These are phyloP conservation scores for Aspergillus puulaauensis DNA, from an alignment of 2,329 filamentous ascomycete genomes.

Conservation along the genomic window DNA sequence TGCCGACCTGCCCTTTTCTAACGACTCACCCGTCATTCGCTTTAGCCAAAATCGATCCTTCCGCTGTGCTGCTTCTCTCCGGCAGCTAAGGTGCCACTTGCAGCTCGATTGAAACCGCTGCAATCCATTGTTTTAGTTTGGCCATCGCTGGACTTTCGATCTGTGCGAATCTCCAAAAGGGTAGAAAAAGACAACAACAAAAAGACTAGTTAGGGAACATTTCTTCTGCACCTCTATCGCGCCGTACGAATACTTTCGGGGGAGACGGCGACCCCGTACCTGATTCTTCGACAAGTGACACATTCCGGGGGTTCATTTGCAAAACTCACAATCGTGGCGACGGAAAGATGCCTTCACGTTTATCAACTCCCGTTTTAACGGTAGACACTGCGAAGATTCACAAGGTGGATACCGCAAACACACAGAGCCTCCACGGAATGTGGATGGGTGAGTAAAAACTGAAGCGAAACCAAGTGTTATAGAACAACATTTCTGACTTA, in stretches of 20 bases:
- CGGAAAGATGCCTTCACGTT: constrained; percentile 72
- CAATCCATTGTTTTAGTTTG: constrained; percentile 17
- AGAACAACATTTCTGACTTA: constrained; percentile 22
- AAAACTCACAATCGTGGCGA: constrained; percentile 24
- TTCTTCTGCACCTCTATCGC: constrained; percentile 26
- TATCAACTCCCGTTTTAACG: constrained; percentile 83
- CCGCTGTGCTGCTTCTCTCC: constrained; percentile 16
- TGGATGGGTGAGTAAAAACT: constrained; percentile 75
- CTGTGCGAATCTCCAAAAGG: constrained; percentile 5
- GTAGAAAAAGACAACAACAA: not conserved
- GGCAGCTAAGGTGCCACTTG: constrained; percentile 19
- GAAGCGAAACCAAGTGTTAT: not conserved
- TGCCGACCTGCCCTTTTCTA: not conserved
- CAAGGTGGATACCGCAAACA: constrained; percentile 90
- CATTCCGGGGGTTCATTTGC: constrained; percentile 3
- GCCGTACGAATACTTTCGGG: constrained; percentile 45
- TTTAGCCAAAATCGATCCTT: not conserved
- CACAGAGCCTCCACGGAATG: constrained; percentile 92
- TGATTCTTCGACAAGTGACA: constrained; percentile 4
- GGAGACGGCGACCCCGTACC: constrained; percentile 45
- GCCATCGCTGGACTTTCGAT: constrained; percentile 12
- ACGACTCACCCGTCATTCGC: not conserved
- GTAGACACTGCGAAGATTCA: constrained; percentile 90
- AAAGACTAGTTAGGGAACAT: constrained; percentile 19
- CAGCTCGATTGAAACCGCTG: constrained; percentile 19